Conservation (phyloP, 2,329 filamentous ascomycete genomes). For the Coniochaeta sp. region DNA sequence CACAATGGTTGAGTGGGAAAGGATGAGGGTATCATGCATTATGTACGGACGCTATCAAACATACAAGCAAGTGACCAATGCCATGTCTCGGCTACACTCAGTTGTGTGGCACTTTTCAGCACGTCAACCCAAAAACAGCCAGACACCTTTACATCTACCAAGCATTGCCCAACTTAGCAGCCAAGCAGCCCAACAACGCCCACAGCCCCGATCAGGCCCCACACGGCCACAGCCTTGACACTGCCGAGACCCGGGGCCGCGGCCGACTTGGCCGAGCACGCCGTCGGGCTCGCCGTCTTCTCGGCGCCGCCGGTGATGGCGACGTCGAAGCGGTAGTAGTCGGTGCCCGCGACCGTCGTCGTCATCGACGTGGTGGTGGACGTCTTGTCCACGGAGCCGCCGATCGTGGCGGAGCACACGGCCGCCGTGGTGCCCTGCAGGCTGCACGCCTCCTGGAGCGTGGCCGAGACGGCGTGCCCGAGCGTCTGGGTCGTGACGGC, state of each 20-base stretch:
- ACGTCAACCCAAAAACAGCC: background rate
- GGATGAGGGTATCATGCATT: background rate
- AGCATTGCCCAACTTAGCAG: background rate
- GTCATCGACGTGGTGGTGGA: background rate
- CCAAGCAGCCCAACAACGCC: background rate
- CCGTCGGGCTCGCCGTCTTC: slow-evolving; percentile 8
- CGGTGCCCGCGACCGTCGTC: background rate
- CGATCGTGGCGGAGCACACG: slow-evolving; percentile 3
- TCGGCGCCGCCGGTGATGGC: slow-evolving; percentile 11
- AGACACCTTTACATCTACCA: background rate
- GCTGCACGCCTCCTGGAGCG: slow-evolving; percentile 4
- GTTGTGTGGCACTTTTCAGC: background rate
- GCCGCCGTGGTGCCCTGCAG: slow-evolving; percentile 7
- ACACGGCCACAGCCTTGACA: background rate
- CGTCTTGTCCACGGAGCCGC: background rate
- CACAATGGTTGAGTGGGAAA: too few species aligned
- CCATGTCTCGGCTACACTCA: background rate
- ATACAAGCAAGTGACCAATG: background rate
- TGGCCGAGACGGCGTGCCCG: slow-evolving; percentile 2
- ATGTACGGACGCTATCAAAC: background rate
- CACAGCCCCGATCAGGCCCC: background rate
- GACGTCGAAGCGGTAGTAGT: slow-evolving; percentile 8
- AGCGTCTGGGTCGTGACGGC: background rate
- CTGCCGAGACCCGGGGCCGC: slow-evolving; percentile 1
- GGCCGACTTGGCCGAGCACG: background rate